Conservation (phyloP, 2,329 filamentous ascomycete species). For the Aspergillus pseudoglaucus region DNA sequence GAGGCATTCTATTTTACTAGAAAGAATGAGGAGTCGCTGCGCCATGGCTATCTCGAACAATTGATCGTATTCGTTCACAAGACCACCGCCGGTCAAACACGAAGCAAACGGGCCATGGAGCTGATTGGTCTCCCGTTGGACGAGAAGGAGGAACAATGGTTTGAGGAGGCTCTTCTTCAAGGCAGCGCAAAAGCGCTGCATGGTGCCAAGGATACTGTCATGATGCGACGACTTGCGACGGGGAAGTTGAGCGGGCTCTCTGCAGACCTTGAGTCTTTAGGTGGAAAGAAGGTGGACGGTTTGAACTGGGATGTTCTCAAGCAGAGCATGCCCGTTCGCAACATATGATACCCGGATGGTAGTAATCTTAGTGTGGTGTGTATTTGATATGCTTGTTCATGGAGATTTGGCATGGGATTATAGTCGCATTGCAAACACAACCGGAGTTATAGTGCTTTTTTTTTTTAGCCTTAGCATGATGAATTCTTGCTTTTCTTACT, state of each 20-base stretch:
- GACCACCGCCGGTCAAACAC: conserved; percentile 29
- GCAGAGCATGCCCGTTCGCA: conserved; percentile 27
- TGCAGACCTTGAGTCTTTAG: conserved; percentile 29
- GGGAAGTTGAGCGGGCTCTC: conserved; percentile 43
- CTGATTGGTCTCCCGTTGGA: conserved; percentile 69
- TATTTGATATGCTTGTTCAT: background rate
- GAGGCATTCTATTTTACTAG: conserved; percentile 71
- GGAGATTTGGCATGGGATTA: conserved; percentile 5
- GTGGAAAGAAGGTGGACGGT: conserved; percentile 43
- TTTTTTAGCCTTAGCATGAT: background rate
- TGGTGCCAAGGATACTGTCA: conserved; percentile 64
- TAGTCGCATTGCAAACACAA: background rate
- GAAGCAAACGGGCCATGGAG: conserved; percentile 57
- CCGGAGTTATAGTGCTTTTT: background rate
- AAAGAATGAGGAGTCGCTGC: conserved; percentile 55
- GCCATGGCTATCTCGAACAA: conserved; percentile 60
- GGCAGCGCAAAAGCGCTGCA: conserved; percentile 60
- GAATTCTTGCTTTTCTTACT: background rate
- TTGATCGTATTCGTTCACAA: conserved; percentile 55
- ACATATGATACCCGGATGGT: conserved; percentile 9
- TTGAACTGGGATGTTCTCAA: conserved; percentile 48
- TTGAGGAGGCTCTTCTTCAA: conserved; percentile 60
- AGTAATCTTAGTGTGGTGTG: background rate
- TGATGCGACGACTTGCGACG: conserved; percentile 66
- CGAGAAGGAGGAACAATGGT: conserved; percentile 64